Evolutionary conservation across 345 rosid species (phyloP), one percentile per base, ranked within the genome.

Genomic region (Aquilaria sinensis): DNA sequence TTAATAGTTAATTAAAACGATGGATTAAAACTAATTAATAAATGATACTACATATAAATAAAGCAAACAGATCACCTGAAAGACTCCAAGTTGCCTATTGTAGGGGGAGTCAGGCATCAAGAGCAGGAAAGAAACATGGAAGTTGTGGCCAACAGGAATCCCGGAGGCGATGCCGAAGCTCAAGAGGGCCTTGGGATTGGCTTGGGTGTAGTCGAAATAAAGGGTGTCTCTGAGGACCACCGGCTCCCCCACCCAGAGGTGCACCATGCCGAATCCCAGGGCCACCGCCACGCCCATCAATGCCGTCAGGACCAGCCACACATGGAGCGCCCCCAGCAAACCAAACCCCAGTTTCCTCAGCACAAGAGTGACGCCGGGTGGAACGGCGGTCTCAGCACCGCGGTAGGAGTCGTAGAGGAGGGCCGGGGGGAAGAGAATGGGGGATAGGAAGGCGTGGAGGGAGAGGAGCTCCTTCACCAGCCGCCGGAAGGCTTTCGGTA

Each of bases 51-150:
- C 9, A 12, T n/a, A 37, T 58, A 45, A 58, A 31, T 31, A 13
- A 10, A 34, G 6, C 51, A 59, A 30, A 59, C 16, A 6, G 57
- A 65, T 61, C 62, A 84, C 96, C 87, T 86, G 99, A 67, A 93
- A 90, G 8, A 86, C 67, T 0, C 96, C 96, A 51, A 86, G 47
- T 8, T 81, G 76, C 65, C 77, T 62, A 65, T 88, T 93, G 67
- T 77, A 72, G 62, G 88, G 83, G 58, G 96, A 93, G 54, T 90
- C 97, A 30, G 97, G 97, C 87, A 90, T 69, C 78, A 84, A 68
- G 60, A 93, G 75, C 14, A 54, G 31, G 74, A 93, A 45, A 31
- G 79, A 80, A 34, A 85, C 84, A 61, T 80, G 73, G 62, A 79
- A 71, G 0, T 71, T 77, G 60, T 88, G 99, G 0, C 92, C 95